These are phyloP conservation scores for Peronospora belbahrii DNA, from an alignment of 352 stramenopile species.

Conservation along the genomic window DNA sequence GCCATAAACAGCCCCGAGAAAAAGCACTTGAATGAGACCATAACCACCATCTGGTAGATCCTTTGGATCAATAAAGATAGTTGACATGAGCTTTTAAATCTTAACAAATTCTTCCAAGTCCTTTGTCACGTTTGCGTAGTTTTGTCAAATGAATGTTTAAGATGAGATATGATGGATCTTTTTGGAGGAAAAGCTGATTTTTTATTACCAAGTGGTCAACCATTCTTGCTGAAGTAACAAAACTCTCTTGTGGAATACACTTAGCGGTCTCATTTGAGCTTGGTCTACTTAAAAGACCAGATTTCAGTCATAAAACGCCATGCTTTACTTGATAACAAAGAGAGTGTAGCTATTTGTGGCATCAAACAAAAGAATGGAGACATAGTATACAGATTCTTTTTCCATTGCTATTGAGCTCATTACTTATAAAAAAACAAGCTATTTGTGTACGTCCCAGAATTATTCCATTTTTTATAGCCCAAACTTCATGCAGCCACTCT, in stretches of 20 bases:
- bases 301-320: too few relatives aligned
- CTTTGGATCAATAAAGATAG: conserved; percentile 85
- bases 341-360: too few relatives aligned
- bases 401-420: too few relatives aligned
- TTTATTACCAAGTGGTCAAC: background rate
- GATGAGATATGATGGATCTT: background rate
- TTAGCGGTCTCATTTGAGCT: too few relatives aligned
- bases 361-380: too few relatives aligned
- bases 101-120: background rate
- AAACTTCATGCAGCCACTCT: conserved; percentile 88
- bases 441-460: too few relatives aligned
- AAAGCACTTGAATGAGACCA: conserved; percentile 87
- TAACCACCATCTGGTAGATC: conserved; percentile 66
- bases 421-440: too few relatives aligned
- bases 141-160: conserved; percentile 7
- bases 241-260: too few relatives aligned
- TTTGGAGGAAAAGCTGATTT: background rate
- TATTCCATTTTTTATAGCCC: conserved; percentile 37
- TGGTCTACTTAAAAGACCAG: too few relatives aligned
- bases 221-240: too few relatives aligned
- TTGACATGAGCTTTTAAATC: conserved; percentile 24
- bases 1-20: conserved; percentile 93
- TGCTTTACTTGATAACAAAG: too few relatives aligned
- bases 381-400: too few relatives aligned
- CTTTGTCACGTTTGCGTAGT: conserved; percentile 20